phyloP scores from a whole-genome alignment of 805 yeast species.

The Ogataea zsoltii region DNA sequence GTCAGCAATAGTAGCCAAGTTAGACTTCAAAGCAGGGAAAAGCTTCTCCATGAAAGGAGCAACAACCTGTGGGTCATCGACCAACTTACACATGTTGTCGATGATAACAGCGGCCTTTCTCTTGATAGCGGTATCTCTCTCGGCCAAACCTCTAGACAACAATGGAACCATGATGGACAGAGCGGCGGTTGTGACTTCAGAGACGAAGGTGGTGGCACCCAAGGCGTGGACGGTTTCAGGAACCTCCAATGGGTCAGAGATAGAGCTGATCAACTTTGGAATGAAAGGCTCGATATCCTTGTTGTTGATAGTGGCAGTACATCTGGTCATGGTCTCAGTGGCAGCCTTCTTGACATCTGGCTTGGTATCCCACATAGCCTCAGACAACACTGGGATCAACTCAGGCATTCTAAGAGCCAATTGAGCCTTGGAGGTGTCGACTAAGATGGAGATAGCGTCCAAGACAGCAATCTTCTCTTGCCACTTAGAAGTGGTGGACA shows the following conservation, averaged over 20 bases:
- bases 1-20: slow-evolving; percentile 96
- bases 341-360: slow-evolving; percentile 97
- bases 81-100: slow-evolving; percentile 99
- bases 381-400: slow-evolving; percentile 96
- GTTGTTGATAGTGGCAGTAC: slow-evolving; percentile 98
- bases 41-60: slow-evolving; percentile 97
- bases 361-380: slow-evolving; percentile 99
- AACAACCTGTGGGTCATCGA: slow-evolving; percentile 99
- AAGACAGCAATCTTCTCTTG: slow-evolving; percentile 94
- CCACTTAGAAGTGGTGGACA: slow-evolving; percentile 86
- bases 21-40: slow-evolving; percentile 93
- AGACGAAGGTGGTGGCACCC: slow-evolving; percentile 99
- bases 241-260: slow-evolving; percentile 94
- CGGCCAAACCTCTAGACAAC: slow-evolving; percentile 98
- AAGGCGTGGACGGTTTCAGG: slow-evolving; percentile 98
- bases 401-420: slow-evolving; percentile 99
- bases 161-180: slow-evolving; percentile 99
- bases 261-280: slow-evolving; percentile 95
- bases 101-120: slow-evolving; percentile 99
- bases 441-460: slow-evolving; percentile 81
- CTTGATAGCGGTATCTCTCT: slow-evolving; percentile 99
- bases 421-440: slow-evolving; percentile 93
- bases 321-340: slow-evolving; percentile 89
- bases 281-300: slow-evolving; percentile 99
- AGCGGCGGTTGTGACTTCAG: slow-evolving; percentile 99